Conservation (phyloP, 2,329 filamentous ascomycete genomes). For the Cladobotryum protrusum region DNA sequence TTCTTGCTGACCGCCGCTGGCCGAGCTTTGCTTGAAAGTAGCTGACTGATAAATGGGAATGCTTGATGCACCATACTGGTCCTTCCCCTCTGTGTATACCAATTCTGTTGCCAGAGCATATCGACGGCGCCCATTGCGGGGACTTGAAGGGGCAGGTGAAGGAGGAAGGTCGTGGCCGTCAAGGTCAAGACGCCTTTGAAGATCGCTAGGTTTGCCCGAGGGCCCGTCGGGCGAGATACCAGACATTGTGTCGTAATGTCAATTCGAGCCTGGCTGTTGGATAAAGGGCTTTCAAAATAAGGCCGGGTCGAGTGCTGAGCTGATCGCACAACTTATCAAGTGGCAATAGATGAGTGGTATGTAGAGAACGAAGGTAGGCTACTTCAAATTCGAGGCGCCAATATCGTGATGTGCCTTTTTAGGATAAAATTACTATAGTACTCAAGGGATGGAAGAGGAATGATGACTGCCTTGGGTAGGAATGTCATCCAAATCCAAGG, state of each 20-base stretch:
- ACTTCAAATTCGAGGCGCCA: too few species aligned
- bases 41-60: constrained; percentile 98
- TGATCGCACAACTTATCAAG: too few species aligned
- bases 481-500: too few species aligned
- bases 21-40: constrained; percentile 91
- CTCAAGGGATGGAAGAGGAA: too few species aligned
- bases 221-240: constrained; percentile 20
- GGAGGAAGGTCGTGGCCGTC: constrained; percentile 82
- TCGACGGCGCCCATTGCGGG: constrained; percentile 69
- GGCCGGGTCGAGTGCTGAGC: too few species aligned
- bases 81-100: constrained; percentile 90
- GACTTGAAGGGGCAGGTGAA: constrained; percentile 88
- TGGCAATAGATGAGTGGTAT: too few species aligned
- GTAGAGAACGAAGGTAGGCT: too few species aligned
- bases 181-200: constrained; percentile 60
- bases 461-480: too few species aligned
- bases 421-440: too few species aligned
- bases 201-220: constrained; percentile 25
- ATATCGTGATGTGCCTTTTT: too few species aligned
- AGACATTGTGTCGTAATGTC: constrained; percentile 19
- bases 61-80: constrained; percentile 95
- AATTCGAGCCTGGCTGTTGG: not conserved
- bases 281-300: too few species aligned
- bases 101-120: constrained; percentile 95
- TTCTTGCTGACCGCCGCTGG: constrained; percentile 70